Conservation (phyloP, 1,139 yeast species). For the Pneumocystis sp. region DNA sequence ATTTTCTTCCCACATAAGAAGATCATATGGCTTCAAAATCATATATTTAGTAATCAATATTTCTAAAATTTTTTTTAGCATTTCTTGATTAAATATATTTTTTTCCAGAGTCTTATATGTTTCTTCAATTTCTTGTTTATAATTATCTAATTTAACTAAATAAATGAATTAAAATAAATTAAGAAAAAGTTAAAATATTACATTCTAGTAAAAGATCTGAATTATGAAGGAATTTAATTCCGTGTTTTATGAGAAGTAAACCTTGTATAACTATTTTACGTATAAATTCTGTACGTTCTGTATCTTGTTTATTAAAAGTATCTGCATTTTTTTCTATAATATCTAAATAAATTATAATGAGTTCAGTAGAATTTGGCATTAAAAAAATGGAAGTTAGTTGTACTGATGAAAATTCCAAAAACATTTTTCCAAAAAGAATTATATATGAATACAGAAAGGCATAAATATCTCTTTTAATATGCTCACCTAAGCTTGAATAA, state of each 20-base stretch:
- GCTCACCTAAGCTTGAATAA: background rate
- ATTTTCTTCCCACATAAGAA: slow-evolving; percentile 66
- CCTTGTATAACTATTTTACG: slow-evolving; percentile 61
- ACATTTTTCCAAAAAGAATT: slow-evolving; percentile 62
- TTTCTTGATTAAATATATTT: slow-evolving; percentile 43
- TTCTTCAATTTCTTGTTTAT: slow-evolving; percentile 37
- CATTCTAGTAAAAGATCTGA: slow-evolving; percentile 4
- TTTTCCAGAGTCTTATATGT: slow-evolving; percentile 40
- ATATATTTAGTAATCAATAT: slow-evolving; percentile 59
- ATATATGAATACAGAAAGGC: slow-evolving; percentile 29
- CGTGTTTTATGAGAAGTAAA: slow-evolving; percentile 46
- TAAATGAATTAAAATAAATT: too few species aligned
- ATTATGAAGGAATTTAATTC: slow-evolving; percentile 38
- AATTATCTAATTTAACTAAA: slow-evolving; percentile 35
- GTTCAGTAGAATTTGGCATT: slow-evolving; percentile 47
- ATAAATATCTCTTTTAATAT: background rate
- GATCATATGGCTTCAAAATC: slow-evolving; percentile 54
- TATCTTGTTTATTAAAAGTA: slow-evolving; percentile 35
- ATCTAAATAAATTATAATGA: slow-evolving; percentile 43
- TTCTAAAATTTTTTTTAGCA: slow-evolving; percentile 46
- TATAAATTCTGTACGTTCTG: slow-evolving; percentile 46
- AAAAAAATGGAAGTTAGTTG: slow-evolving; percentile 63
- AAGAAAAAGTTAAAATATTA: slow-evolving; percentile 20
- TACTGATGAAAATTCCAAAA: slow-evolving; percentile 37
- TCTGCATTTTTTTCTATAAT: slow-evolving; percentile 50